These are phyloP conservation scores for Elsinoe ampelina DNA, from an alignment of 2,329 filamentous ascomycete genomes.

Conservation along the genomic window DNA sequence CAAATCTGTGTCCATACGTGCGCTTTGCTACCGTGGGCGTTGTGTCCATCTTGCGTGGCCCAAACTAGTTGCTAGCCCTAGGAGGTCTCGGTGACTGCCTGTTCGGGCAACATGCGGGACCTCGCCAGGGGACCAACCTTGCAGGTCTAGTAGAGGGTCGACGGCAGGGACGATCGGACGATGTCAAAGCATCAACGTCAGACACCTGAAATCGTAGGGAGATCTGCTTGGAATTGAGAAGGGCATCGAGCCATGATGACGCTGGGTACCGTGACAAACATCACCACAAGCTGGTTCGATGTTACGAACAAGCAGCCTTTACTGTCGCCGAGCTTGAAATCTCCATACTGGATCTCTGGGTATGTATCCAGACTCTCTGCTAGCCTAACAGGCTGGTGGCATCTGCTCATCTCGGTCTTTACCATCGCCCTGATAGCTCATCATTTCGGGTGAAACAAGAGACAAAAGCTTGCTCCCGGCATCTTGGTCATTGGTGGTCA, in stretches of 20 bases:
- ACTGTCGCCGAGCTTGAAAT: background rate
- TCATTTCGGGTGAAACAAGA: background rate
- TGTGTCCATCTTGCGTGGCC: too few species aligned
- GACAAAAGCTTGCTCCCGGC: background rate
- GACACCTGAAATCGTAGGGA: too few species aligned
- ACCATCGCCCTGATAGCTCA: background rate
- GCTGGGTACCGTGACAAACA: background rate
- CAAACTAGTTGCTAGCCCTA: background rate
- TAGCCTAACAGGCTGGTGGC: background rate
- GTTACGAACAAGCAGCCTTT: background rate
- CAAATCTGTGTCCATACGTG: too few species aligned
- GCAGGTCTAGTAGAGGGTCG: background rate
- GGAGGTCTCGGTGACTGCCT: background rate
- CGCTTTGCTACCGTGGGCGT: too few species aligned
- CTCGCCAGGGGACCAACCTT: background rate
- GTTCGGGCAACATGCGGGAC: background rate
- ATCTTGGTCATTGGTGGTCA: background rate
- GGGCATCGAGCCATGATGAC: background rate
- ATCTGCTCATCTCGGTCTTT: background rate
- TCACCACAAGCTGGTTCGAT: background rate
- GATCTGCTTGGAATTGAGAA: too few species aligned
- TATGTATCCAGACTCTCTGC: background rate
- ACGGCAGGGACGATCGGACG: background rate
- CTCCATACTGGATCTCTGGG: background rate
- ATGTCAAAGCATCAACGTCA: background rate